Evolutionary conservation across 352 stramenopile genomes (phyloP).

Genomic region (Saprolegnia diclina): DNA sequence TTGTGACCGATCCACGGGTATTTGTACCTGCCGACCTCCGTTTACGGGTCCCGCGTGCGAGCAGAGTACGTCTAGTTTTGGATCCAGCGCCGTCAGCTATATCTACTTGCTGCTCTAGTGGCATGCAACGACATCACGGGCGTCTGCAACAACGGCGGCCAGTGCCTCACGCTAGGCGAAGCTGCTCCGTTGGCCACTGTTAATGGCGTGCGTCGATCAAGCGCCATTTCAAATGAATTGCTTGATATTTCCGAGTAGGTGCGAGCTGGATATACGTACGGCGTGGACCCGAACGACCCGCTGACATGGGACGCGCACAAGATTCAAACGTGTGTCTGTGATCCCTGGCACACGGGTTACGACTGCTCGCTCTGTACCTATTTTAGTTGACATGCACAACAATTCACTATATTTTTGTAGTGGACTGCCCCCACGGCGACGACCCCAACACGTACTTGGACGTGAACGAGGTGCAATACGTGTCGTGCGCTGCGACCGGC

Average conservation of each 20-base stretch:
- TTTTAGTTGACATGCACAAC: conserved; percentile 4
- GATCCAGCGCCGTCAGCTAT: neutral
- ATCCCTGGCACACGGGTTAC: conserved; percentile 50
- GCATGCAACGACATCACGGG: conserved; percentile 35
- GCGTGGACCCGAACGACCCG: conserved; percentile 57
- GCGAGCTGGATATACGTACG: conserved; percentile 48
- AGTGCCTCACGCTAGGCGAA: conserved; percentile 63
- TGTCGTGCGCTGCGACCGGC: conserved; percentile 50
- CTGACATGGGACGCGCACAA: conserved; percentile 65
- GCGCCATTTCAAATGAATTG: conserved; percentile 5
- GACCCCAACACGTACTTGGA: conserved; percentile 61
- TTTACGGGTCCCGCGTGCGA: conserved; percentile 66
- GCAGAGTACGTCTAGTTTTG: conserved; percentile 40
- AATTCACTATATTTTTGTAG: conserved; percentile 28
- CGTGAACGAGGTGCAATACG: conserved; percentile 48
- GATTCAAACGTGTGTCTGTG: conserved; percentile 63
- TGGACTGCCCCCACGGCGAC: conserved; percentile 63
- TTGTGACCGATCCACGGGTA: conserved; percentile 60
- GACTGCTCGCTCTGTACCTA: conserved; percentile 63
- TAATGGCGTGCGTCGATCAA: conserved; percentile 41
- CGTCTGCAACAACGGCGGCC: conserved; percentile 69
- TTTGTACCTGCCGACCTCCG: conserved; percentile 64
- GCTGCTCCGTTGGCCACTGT: conserved; percentile 48
- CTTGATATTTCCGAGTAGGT: neutral
- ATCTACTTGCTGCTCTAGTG: conserved; percentile 41